Evolutionary conservation across 768 basidiomycete species (phyloP).

Genomic region (Nevesoporus exiguus): DNA sequence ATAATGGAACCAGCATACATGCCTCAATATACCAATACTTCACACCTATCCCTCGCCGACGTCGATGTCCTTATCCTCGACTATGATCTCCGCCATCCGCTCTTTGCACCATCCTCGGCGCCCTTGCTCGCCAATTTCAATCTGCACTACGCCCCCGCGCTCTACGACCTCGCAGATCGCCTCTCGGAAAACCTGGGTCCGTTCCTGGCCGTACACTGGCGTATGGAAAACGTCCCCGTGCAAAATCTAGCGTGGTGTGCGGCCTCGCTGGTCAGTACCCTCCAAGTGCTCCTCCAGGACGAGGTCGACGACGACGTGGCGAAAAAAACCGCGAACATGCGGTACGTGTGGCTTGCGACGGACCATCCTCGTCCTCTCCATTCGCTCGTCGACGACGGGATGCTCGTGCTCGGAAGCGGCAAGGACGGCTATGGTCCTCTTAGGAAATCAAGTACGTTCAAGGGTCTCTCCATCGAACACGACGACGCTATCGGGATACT

Average conservation of each 20-base stretch:
- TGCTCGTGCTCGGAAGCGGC: neutral
- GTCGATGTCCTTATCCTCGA: conserved; percentile 49
- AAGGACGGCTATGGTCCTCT: neutral
- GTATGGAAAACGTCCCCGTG: conserved; percentile 48
- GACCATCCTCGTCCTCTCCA: conserved; percentile 41
- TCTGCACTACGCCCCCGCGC: conserved; percentile 43
- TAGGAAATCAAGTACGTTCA: conserved; percentile 47
- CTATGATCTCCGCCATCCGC: conserved; percentile 49
- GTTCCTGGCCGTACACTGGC: conserved; percentile 55
- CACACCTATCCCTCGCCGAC: conserved; percentile 21
- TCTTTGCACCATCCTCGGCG: conserved; percentile 30
- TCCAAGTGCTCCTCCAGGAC: conserved; percentile 35
- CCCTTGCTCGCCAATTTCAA: neutral
- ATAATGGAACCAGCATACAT: conserved; percentile 12
- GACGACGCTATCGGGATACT: conserved; percentile 45
- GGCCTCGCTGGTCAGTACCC: conserved; percentile 43
- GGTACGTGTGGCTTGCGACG: conserved; percentile 53
- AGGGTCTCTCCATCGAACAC: conserved; percentile 39
- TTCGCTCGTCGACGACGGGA: neutral
- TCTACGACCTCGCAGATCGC: conserved; percentile 39
- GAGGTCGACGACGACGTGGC: conserved; percentile 27
- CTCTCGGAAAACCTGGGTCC: conserved; percentile 35
- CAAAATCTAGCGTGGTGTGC: conserved; percentile 46
- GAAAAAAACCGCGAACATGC: conserved; percentile 32
- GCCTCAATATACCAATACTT: conserved; percentile 12